Evolutionary conservation across 495 filamentous ascomycete genomes (phyloP).

Genomic region (Xylaria palmicola): DNA sequence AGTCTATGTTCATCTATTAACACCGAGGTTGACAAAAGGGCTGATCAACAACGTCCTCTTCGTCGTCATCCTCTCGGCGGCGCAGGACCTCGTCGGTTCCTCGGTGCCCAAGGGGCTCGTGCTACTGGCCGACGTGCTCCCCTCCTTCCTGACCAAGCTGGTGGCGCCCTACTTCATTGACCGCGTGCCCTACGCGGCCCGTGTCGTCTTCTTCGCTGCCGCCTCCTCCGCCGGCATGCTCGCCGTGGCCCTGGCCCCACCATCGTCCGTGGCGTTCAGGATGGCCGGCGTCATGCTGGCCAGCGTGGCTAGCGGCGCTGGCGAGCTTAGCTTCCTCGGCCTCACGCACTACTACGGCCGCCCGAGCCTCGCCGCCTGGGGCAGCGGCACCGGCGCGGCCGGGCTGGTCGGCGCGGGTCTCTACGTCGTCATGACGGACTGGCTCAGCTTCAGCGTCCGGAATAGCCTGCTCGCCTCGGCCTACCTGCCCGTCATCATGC

Average conservation of each 20-base stretch:
- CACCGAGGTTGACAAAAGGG: too few species aligned
- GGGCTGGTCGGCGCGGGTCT: conserved; percentile 83
- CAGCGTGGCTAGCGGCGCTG: conserved; percentile 77
- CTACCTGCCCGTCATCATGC: conserved; percentile 77
- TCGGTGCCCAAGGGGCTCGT: conserved; percentile 84
- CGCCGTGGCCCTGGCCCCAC: conserved; percentile 74
- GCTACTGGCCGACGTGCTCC: conserved; percentile 88
- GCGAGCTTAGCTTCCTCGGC: conserved; percentile 85
- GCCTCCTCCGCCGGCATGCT: conserved; percentile 83
- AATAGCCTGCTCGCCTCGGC: conserved; percentile 73
- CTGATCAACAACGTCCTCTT: conserved; percentile 98
- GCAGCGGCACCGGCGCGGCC: conserved; percentile 87
- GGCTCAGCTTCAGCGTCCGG: conserved; percentile 66
- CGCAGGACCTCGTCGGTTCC: conserved; percentile 89
- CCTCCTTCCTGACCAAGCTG: conserved; percentile 84
- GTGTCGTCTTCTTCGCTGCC: conserved; percentile 69
- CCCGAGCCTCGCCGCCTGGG: conserved; percentile 90
- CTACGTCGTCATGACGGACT: conserved; percentile 83
- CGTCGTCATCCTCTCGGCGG: conserved; percentile 93
- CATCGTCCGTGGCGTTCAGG: conserved; percentile 66
- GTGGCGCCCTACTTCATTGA: conserved; percentile 93
- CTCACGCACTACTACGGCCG: conserved; percentile 91
- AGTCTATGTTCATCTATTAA: too few species aligned
- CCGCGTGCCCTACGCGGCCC: conserved; percentile 70
- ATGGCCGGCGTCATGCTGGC: conserved; percentile 82